These are phyloP conservation scores for Lithohypha guttulata DNA, from an alignment of 2,329 filamentous ascomycete genomes.

Conservation along the genomic window DNA sequence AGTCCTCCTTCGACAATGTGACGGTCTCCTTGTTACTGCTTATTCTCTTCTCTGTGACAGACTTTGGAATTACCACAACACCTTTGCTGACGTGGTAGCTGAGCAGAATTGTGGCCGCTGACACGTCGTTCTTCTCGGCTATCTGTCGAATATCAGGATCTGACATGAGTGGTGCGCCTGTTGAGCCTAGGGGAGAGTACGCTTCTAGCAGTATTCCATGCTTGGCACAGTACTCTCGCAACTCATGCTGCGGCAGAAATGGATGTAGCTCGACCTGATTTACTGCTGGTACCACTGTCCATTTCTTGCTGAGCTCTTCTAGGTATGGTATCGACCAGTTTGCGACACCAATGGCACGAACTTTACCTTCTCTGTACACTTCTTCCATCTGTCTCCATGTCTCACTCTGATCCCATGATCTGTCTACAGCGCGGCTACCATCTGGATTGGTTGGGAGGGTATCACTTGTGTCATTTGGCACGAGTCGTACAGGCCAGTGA, in stretches of 20 bases:
- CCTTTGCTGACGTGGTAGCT: conserved; percentile 12
- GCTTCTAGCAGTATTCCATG: conserved; percentile 12
- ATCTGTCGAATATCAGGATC: conserved; percentile 10
- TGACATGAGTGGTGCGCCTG: conserved; percentile 11
- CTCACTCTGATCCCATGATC: conserved; percentile 9
- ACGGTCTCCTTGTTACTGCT: conserved; percentile 9
- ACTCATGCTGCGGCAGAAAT: conserved; percentile 24
- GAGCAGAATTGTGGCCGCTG: conserved; percentile 10
- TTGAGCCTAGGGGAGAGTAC: conserved; percentile 14
- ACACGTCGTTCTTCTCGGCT: conserved; percentile 10
- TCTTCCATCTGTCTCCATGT: conserved; percentile 55
- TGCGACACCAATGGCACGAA: conserved; percentile 58
- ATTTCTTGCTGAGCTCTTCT: conserved; percentile 28
- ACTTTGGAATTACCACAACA: conserved; percentile 11
- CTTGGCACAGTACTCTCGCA: conserved; percentile 20
- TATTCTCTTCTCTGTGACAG: conserved; percentile 8
- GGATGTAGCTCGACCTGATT: conserved; percentile 25
- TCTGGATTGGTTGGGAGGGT: conserved; percentile 9
- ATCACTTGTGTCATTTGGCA: conserved; percentile 32
- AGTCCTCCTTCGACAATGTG: conserved; percentile 14
- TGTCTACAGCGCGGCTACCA: conserved; percentile 14
- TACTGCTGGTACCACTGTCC: conserved; percentile 24
- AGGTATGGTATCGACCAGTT: conserved; percentile 48
- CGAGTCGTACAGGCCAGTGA: conserved; percentile 29
- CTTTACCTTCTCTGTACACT: conserved; percentile 44